These are phyloP conservation scores for Ophiocordyceps camponoti-leonardi DNA, from an alignment of 2,329 filamentous ascomycete species.

Conservation along the genomic window DNA sequence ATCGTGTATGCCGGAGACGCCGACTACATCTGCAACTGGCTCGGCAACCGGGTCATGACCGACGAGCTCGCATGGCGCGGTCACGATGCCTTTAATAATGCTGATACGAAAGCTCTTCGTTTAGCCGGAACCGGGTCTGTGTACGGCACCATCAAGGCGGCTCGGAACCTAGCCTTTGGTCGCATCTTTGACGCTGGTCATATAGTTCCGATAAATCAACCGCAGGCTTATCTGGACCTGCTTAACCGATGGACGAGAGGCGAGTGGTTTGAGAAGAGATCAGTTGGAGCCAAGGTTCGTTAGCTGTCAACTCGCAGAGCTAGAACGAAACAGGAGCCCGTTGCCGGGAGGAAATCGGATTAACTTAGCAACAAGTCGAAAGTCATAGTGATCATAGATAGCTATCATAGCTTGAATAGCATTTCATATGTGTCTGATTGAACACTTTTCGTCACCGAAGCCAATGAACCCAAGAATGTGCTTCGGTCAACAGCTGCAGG, in stretches of 20 bases:
- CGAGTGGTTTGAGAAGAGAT: conserved; percentile 3
- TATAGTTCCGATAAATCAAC: conserved; percentile 95
- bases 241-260: conserved; percentile 69
- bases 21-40: conserved; percentile 92
- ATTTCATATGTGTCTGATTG: too few relatives aligned
- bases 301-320: background rate
- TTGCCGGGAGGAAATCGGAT: too few relatives aligned
- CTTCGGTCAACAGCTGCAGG: too few relatives aligned
- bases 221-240: conserved; percentile 74
- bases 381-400: too few relatives aligned
- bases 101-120: conserved; percentile 50
- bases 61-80: conserved; percentile 86
- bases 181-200: conserved; percentile 77
- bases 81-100: conserved; percentile 60
- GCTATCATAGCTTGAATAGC: too few relatives aligned
- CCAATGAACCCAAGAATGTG: too few relatives aligned
- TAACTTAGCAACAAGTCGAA: background rate
- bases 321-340: too few relatives aligned
- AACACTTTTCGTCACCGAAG: too few relatives aligned
- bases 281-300: background rate
- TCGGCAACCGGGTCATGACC: conserved; percentile 91
- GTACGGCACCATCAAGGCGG: conserved; percentile 67
- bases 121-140: conserved; percentile 23
- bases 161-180: conserved; percentile 88
- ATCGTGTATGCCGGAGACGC: conserved; percentile 84